Percentiles rank a stretch among this genome's conserved stretches.
Conservation (phyloP, 2,329 filamentous ascomycete species). For the Stagonosporopsis tanaceti region DNA sequence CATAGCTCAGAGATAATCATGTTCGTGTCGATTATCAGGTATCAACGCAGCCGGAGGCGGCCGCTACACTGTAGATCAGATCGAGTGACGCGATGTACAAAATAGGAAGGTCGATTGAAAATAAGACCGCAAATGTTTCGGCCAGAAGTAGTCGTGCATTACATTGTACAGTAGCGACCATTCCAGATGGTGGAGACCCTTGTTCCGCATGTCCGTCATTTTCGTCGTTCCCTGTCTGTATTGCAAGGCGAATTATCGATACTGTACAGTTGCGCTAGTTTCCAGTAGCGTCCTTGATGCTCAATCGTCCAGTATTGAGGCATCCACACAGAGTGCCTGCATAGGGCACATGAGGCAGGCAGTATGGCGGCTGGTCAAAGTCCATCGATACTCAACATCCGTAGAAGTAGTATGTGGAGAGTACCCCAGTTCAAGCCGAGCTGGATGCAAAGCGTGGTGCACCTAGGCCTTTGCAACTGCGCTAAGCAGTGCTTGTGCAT, state of each 20-base stretch:
- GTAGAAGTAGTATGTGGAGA: not conserved
- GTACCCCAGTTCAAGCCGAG: not conserved
- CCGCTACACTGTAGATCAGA: constrained; percentile 20
- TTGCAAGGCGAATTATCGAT: constrained; percentile 27
- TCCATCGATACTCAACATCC: not conserved
- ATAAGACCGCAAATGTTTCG: constrained; percentile 19
- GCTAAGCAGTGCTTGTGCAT: not conserved
- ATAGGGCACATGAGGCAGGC: constrained; percentile 1
- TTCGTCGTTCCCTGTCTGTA: constrained; percentile 27
- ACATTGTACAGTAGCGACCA: constrained; percentile 23
- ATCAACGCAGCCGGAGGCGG: constrained; percentile 17
- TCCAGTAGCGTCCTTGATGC: constrained; percentile 2
- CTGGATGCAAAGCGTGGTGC: not conserved
- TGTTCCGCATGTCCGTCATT: constrained; percentile 26
- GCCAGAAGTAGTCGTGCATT: constrained; percentile 23
- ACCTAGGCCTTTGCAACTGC: not conserved
- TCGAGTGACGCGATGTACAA: constrained; percentile 16
- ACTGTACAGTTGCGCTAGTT: constrained; percentile 32
- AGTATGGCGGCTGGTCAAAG: not conserved
- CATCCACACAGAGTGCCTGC: constrained; percentile 2
- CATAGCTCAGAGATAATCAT: constrained; percentile 10
- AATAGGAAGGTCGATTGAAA: constrained; percentile 30
- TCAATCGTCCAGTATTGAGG: constrained; percentile 6
- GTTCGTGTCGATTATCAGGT: constrained; percentile 10
- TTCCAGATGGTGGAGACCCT: constrained; percentile 26